Evolutionary conservation across 345 rosid genomes (phyloP).

Genomic region (Passiflora organensis): DNA sequence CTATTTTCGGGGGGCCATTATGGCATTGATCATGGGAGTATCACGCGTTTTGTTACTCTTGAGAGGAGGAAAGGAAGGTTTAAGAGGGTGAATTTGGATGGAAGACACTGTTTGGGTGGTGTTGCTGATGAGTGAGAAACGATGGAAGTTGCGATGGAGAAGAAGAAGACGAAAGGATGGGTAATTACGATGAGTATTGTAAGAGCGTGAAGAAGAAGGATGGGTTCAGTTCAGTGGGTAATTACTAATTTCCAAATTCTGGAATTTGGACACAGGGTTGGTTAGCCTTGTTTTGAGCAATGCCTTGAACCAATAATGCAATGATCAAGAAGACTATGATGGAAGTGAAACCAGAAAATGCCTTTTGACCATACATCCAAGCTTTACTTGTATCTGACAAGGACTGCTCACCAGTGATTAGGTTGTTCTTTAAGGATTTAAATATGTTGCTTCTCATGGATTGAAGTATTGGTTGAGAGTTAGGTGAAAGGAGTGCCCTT

Average conservation of each 20-base stretch:
- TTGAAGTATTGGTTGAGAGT: no score
- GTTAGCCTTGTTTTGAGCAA: background rate
- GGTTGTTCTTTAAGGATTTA: no score
- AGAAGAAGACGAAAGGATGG: no score
- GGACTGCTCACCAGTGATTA: conserved; percentile 31
- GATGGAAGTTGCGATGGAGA: no score
- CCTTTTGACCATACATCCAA: conserved; percentile 1
- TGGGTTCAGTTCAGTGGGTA: no score
- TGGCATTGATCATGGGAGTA: conserved; percentile 29
- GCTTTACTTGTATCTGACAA: conserved; percentile 15
- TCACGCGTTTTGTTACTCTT: conserved; percentile 42
- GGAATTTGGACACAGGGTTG: no score
- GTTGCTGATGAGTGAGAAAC: no score
- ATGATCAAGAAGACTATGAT: conserved; percentile 12
- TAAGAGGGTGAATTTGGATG: conserved; percentile 3
- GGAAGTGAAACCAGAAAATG: conserved; percentile 2
- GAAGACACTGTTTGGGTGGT: conserved; percentile 30
- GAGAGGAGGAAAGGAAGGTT: conserved; percentile 3
- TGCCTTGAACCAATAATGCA: background rate
- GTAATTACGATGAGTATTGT: no score
- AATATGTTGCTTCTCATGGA: no score
- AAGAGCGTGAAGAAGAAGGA: no score
- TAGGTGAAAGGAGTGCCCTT: no score
- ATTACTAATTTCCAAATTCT: no score
- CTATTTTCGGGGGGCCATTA: conserved; percentile 25